Percentiles rank a stretch among this genome's conserved stretches.
Conservation (phyloP, 805 yeast genomes). For the Candida krabiensis region DNA sequence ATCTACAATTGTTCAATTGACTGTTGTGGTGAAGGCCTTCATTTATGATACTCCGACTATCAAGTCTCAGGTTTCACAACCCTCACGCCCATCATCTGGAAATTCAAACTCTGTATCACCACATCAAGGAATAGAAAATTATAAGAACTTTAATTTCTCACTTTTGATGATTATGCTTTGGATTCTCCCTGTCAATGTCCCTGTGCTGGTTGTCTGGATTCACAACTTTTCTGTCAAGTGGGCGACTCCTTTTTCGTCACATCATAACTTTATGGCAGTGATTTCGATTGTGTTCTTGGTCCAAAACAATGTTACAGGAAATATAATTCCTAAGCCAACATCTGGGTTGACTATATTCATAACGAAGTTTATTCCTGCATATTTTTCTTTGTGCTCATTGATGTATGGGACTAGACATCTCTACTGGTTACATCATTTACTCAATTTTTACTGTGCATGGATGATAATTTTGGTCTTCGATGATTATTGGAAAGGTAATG, state of each 20-base stretch:
- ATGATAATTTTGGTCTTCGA: conserved; percentile 31
- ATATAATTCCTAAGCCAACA: conserved; percentile 41
- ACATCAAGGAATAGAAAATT: conserved; percentile 26
- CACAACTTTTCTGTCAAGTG: conserved; percentile 77
- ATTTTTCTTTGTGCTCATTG: conserved; percentile 59
- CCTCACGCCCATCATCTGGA: background rate
- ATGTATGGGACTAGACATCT: conserved; percentile 78
- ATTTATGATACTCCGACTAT: conserved; percentile 1
- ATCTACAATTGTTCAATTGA: conserved; percentile 55
- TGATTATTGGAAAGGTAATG: conserved; percentile 23
- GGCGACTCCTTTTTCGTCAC: conserved; percentile 84
- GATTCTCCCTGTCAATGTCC: conserved; percentile 76
- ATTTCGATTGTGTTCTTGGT: conserved; percentile 66
- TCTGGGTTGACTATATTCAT: conserved; percentile 28
- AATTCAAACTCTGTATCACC: background rate
- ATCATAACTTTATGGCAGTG: conserved; percentile 78
- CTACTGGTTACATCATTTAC: conserved; percentile 80
- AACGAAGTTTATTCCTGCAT: conserved; percentile 42
- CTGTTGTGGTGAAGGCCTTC: conserved; percentile 45
- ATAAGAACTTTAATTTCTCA: conserved; percentile 61
- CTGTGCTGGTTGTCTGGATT: conserved; percentile 75
- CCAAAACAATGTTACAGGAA: conserved; percentile 52
- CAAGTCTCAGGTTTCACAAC: conserved; percentile 4
- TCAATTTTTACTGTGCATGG: conserved; percentile 64
- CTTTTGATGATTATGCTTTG: conserved; percentile 68